Evolutionary conservation across 345 rosid genomes (phyloP).

Genomic region (Gossypium australe): DNA sequence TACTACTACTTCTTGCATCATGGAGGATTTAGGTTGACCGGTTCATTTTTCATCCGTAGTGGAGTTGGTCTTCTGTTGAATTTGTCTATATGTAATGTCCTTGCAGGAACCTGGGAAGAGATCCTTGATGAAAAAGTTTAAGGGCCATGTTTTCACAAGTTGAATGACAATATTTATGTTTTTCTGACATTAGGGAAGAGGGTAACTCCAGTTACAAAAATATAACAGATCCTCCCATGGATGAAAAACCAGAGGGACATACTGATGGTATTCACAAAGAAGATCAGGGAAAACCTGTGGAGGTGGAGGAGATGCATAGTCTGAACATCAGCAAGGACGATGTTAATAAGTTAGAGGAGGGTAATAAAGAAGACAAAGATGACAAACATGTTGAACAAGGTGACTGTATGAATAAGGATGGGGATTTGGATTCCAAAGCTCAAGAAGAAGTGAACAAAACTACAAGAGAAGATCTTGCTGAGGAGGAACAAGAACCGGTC

Average conservation of each 20-base stretch:
- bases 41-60: background rate
- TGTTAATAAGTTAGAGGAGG: conserved; percentile 17
- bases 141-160: conserved; percentile 16
- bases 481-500: conserved; percentile 37
- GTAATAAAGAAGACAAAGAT: conserved; percentile 13
- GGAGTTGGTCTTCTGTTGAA: background rate
- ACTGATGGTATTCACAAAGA: conserved; percentile 15
- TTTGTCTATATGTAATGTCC: background rate
- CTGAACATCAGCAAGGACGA: conserved; percentile 18
- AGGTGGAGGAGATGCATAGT: conserved; percentile 29
- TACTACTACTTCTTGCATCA: background rate
- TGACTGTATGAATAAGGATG: conserved; percentile 17
- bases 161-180: conserved; percentile 4
- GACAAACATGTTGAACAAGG: conserved; percentile 20
- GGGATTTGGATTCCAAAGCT: conserved; percentile 19
- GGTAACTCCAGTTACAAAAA: conserved; percentile 15
- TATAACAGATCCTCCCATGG: conserved; percentile 13
- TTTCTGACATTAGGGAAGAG: conserved; percentile 23
- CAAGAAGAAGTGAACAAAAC: conserved; percentile 24
- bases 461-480: conserved; percentile 24
- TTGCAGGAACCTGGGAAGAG: conserved; percentile 12
- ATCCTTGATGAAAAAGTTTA: background rate
- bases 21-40: background rate
- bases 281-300: conserved; percentile 15
- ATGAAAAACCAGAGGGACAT: conserved; percentile 25